These are phyloP conservation scores for Boechera stricta DNA, from an alignment of 345 rosid genomes.

Conservation along the genomic window DNA sequence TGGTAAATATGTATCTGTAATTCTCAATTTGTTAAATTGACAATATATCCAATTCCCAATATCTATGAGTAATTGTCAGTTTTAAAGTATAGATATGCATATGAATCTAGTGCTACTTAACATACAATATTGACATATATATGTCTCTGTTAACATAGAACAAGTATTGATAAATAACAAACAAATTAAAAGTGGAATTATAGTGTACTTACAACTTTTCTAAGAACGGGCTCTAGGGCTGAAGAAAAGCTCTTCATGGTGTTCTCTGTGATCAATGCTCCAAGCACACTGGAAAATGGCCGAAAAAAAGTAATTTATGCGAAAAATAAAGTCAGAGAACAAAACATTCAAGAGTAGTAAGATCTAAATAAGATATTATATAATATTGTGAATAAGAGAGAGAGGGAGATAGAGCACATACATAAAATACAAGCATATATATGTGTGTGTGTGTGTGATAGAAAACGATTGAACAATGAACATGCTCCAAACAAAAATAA, in stretches of 20 bases:
- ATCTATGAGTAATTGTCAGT: slow-evolving; percentile 1
- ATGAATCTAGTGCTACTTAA: slow-evolving; percentile 19
- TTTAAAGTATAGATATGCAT: background rate
- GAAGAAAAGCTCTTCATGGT: slow-evolving; percentile 50
- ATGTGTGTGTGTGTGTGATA: background rate
- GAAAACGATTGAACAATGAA: slow-evolving; percentile 4
- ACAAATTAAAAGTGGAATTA: background rate
- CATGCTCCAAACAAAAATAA: background rate
- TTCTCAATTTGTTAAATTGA: background rate
- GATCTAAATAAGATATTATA: background rate
- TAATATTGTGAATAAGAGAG: slow-evolving; percentile 3
- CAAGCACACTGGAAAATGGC: slow-evolving; percentile 58
- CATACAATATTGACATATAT: slow-evolving; percentile 5
- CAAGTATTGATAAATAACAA: background rate
- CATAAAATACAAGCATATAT: slow-evolving; percentile 22
- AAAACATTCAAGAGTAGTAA: background rate
- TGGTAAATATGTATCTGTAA: slow-evolving; percentile 1
- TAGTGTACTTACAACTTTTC: slow-evolving; percentile 71
- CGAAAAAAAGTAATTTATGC: slow-evolving; percentile 2
- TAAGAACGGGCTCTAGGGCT: slow-evolving; percentile 79
- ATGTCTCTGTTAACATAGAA: background rate
- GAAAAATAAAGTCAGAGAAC: background rate
- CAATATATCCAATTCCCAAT: background rate
- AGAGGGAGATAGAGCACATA: background rate
- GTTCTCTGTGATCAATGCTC: slow-evolving; percentile 59